phyloP scores from a whole-genome alignment of 106 monocot species.

The Allium sativum region DNA sequence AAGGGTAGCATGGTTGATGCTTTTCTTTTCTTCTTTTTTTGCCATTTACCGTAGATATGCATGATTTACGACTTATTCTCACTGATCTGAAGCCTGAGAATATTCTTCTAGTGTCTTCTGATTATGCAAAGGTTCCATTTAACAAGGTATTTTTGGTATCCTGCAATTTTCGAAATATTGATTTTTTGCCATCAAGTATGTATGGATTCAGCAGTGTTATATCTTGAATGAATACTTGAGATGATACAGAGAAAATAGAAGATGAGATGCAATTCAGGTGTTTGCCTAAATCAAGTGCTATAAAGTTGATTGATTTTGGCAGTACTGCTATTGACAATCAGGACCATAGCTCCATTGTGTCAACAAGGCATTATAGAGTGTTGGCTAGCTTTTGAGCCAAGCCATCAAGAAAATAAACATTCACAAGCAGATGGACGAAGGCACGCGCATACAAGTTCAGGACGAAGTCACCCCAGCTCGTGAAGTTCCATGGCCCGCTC shows the following conservation, averaged over 20 bases:
- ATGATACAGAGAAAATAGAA: constrained; percentile 66
- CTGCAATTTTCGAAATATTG: constrained; percentile 26
- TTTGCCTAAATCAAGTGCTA: constrained; percentile 99
- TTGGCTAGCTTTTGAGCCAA: too few species aligned
- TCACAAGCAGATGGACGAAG: too few species aligned
- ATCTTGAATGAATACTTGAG: constrained; percentile 43
- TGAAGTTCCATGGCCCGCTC: too few species aligned
- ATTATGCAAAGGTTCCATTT: constrained; percentile 73
- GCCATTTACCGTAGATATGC: constrained; percentile 79
- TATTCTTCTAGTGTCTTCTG: constrained; percentile 88
- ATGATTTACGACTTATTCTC: constrained; percentile 94
- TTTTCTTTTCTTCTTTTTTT: constrained; percentile 17
- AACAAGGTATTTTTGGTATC: constrained; percentile 61
- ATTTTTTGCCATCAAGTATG: constrained; percentile 24
- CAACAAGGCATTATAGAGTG: constrained; percentile 99
- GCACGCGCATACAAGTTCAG: too few species aligned
- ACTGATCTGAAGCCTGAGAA: constrained; percentile 99
- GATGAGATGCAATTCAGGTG: constrained; percentile 74
- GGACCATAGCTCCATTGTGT: constrained; percentile 89
- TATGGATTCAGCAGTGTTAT: constrained; percentile 24
- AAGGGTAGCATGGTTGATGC: constrained; percentile 14
- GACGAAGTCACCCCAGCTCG: too few species aligned
- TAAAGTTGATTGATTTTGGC: constrained; percentile 99
- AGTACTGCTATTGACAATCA: constrained; percentile 89
- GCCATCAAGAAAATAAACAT: too few species aligned